Evolutionary conservation across 2,329 filamentous ascomycete species (phyloP).

Genomic region (Sporothrix schenckii): DNA sequence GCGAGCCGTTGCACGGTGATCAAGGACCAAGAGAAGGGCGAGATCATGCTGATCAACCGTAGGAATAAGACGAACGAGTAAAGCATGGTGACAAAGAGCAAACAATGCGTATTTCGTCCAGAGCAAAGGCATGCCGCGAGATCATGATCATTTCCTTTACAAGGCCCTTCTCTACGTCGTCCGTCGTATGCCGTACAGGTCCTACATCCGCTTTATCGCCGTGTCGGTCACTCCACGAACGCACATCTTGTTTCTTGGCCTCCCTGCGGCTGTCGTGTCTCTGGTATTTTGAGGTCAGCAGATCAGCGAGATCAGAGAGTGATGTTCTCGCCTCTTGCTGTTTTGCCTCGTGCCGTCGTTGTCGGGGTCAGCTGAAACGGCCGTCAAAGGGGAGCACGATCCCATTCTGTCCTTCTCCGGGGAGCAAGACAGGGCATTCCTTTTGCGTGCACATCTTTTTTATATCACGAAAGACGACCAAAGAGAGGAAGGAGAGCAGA

Average conservation of each 20-base stretch:
- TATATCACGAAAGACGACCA: not conserved
- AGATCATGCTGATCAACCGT: not conserved
- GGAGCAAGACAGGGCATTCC: too few relatives aligned
- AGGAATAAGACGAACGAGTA: not conserved
- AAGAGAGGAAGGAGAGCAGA: not conserved
- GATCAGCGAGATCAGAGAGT: too few relatives aligned
- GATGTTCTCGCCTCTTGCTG: not conserved
- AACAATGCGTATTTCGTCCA: not conserved
- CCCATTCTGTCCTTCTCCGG: not conserved
- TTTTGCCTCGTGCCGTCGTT: not conserved
- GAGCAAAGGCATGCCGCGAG: not conserved
- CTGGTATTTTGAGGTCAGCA: too few relatives aligned
- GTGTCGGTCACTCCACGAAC: too few relatives aligned
- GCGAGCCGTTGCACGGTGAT: not conserved
- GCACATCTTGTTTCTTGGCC: too few relatives aligned
- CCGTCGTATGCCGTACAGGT: too few relatives aligned
- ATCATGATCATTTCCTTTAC: not conserved
- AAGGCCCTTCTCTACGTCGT: not conserved
- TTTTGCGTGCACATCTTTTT: not conserved
- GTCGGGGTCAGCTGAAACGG: slow-evolving; percentile 16
- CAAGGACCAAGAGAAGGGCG: too few relatives aligned
- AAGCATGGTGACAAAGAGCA: not conserved
- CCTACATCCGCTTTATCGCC: too few relatives aligned
- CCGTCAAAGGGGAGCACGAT: not conserved
- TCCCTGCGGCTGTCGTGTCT: not conserved